phyloP scores from a whole-genome alignment of 2,329 filamentous ascomycete genomes.

The Kalaharituber pfeilii region DNA sequence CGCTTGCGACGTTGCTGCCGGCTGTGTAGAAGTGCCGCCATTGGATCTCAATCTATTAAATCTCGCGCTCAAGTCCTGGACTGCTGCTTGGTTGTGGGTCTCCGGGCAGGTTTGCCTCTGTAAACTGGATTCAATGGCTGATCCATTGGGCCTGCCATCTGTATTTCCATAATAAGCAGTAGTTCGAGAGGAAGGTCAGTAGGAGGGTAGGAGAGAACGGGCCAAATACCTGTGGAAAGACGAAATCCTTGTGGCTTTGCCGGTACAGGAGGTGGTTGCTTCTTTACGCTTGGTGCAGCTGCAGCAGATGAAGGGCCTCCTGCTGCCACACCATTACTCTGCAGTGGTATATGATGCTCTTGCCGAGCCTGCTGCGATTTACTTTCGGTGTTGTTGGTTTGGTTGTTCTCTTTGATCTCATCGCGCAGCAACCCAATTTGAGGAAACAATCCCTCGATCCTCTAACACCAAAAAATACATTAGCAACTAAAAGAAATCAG shows the following conservation, averaged over 20 bases:
- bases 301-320: conserved; percentile 6
- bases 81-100: background rate
- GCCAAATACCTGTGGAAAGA: conserved; percentile 1
- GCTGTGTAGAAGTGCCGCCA: background rate
- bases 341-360: background rate
- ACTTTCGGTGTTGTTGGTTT: too few relatives aligned
- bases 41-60: background rate
- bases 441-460: too few relatives aligned
- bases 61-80: background rate
- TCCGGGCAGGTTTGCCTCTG: background rate
- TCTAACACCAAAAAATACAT: too few relatives aligned
- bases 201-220: too few relatives aligned
- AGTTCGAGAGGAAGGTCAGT: background rate
- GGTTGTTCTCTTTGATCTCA: conserved; percentile 44
- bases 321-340: conserved; percentile 3
- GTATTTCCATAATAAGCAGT: background rate
- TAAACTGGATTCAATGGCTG: background rate
- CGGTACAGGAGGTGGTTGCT: conserved; percentile 18
- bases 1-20: background rate
- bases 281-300: background rate
- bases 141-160: background rate
- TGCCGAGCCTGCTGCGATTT: background rate
- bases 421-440: too few relatives aligned
- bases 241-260: conserved; percentile 5
- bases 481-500: too few relatives aligned